Evolutionary conservation across 2,329 filamentous ascomycete species (phyloP), one percentile per base, ranked within the genome.

Genomic region (Epichloe elymi): DNA sequence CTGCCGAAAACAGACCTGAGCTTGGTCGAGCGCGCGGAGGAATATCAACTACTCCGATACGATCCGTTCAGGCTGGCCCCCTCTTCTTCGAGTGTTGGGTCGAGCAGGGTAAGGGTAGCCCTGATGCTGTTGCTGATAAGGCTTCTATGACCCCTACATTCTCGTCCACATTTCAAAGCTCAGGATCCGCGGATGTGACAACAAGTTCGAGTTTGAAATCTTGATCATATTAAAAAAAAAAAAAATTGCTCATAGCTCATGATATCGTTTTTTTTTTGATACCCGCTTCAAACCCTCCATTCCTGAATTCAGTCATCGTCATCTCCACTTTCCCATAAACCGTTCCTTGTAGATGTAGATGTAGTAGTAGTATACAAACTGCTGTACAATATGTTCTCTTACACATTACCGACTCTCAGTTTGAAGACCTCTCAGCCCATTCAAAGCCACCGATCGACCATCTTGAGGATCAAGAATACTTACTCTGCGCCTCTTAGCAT

Each of bases 61-160:
- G 78, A 36, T 68, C 75, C 5, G 74, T 81, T 1, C 72, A 72
- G 52, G 72, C 81, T 48, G 73, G 82, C 44, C 71, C 55, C 55
- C 59, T 87, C 51, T 72, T 83, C 67, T 72, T 84, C 63, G 82
- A 85, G 71, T 74, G 83, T 70, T 72, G 83, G 80, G 64, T 85
- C 56, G 70, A 87, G 65, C 60, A 63, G 30, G 54, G 17, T 19
- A 50, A 63, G 30, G 54, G 17, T 19, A 48, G 48, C 12, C 26
- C 35, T 4, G n/a, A 41, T 20, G 6, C 35, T 8, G 7, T 20
- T 33, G n/a, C 46, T 15, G 10, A 17, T 5, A 14, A 48, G 20
- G 26, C 49, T 23, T 19, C 38, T 12, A 6, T 20, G 23, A 35
- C 40, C 3, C 5, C 37, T 15, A 45, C 43, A 12, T 20, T 26